These are phyloP conservation scores for Fusarium lyarnte DNA, from an alignment of 2,329 filamentous ascomycete genomes.

Conservation along the genomic window DNA sequence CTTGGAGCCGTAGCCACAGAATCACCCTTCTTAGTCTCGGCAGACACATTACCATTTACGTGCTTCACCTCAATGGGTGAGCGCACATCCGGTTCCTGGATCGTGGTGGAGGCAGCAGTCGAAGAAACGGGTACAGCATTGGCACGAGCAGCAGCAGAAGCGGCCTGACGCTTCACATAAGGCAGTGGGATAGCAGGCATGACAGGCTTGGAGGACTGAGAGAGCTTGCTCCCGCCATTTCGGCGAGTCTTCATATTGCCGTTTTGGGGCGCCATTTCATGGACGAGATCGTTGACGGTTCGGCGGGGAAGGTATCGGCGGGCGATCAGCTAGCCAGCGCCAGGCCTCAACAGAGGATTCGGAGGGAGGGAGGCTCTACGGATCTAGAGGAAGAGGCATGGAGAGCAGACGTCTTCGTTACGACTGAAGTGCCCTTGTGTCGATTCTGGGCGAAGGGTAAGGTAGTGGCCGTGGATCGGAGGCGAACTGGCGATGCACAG, in stretches of 20 bases:
- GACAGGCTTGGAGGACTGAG: constrained; percentile 47
- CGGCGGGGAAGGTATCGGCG: constrained; percentile 38
- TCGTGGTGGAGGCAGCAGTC: constrained; percentile 12
- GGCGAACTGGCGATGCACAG: constrained; percentile 28
- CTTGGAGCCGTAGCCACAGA: constrained; percentile 8
- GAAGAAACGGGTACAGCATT: constrained; percentile 27
- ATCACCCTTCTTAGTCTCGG: constrained; percentile 8
- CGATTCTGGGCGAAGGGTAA: constrained; percentile 15
- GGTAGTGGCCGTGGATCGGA: constrained; percentile 25
- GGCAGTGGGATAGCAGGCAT: constrained; percentile 53
- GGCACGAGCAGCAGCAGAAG: constrained; percentile 45
- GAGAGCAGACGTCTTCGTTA: constrained; percentile 35
- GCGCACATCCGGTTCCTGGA: constrained; percentile 8
- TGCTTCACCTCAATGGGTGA: constrained; percentile 31
- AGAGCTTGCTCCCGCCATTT: constrained; percentile 44
- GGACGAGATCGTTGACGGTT: constrained; percentile 29
- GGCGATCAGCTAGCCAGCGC: constrained; percentile 38
- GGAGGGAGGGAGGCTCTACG: constrained; percentile 42
- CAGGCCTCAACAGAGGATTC: constrained; percentile 39
- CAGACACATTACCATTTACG: constrained; percentile 29
- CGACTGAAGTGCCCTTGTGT: constrained; percentile 23
- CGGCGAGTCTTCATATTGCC: constrained; percentile 48
- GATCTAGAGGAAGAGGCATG: constrained; percentile 48
- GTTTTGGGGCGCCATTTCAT: constrained; percentile 49
- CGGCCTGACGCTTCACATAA: constrained; percentile 51